These are phyloP conservation scores for Rhizopus sp. DNA, from an alignment of 371 early-diverging fungal genomes.

Conservation along the genomic window DNA sequence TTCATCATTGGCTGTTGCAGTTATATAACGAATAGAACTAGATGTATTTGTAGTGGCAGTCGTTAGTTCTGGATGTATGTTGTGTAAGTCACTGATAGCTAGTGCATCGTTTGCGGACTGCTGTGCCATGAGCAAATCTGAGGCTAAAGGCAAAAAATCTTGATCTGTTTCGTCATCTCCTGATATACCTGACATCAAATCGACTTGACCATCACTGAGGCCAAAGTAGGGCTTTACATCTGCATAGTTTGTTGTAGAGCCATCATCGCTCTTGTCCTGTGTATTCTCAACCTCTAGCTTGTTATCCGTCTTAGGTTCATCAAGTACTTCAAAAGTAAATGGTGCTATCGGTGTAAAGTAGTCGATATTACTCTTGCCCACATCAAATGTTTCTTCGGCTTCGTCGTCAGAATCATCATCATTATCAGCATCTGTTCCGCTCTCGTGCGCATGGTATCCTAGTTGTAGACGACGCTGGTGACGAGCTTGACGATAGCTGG, in stretches of 20 bases:
- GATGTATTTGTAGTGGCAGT: background rate
- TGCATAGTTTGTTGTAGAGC: background rate
- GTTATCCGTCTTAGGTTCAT: conserved; percentile 3
- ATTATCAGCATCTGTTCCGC: conserved; percentile 33
- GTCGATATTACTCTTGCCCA: conserved; percentile 17
- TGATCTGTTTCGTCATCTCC: conserved; percentile 17
- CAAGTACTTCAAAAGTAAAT: conserved; percentile 25
- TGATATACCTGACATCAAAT: conserved; percentile 22
- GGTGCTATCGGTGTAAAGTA: conserved; percentile 49
- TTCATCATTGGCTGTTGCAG: conserved; percentile 12
- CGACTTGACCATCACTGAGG: conserved; percentile 24
- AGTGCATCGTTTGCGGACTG: conserved; percentile 7
- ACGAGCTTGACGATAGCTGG: background rate
- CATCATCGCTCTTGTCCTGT: background rate
- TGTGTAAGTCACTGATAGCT: conserved; percentile 11
- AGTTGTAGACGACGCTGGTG: background rate
- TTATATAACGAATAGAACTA: conserved; percentile 5
- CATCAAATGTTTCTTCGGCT: conserved; percentile 22
- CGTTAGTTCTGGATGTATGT: conserved; percentile 23
- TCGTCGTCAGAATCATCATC: conserved; percentile 33
- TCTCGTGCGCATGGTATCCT: conserved; percentile 21
- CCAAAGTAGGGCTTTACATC: conserved; percentile 11
- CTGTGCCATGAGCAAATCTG: conserved; percentile 34
- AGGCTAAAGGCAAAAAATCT: conserved; percentile 31
- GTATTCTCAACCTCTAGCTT: background rate